Percentiles rank a stretch among this genome's conserved stretches.
These are phyloP conservation scores for Triticum aestivum DNA, from an alignment of 176 grass and related monocot genomes.

Conservation along the genomic window IWGSC_CS_RefSeq_v2.1 NC_057804.1:638155079-638155578, in stretches of 20 bases:
- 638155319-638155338: neutral
- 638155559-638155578: conserved; percentile 15
- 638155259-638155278: conserved; percentile 5
- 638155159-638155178: too few relatives aligned
- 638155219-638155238: neutral
- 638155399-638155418: neutral
- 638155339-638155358: neutral
- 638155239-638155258: neutral
- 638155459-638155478: neutral
- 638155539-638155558: conserved; percentile 21
- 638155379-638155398: neutral
- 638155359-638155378: neutral
- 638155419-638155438: neutral
- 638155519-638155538: neutral
- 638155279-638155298: conserved; percentile 11
- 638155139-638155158: too few relatives aligned
- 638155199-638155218: neutral
- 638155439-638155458: neutral
- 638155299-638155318: conserved; percentile 21
- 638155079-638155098: too few relatives aligned
- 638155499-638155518: neutral
- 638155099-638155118: too few relatives aligned
- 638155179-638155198: neutral
- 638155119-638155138: neutral
- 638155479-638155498: conserved; percentile 6